These are phyloP conservation scores for Bacidia gigantensis DNA, from an alignment of 495 filamentous ascomycete genomes.

Conservation along the genomic window DNA sequence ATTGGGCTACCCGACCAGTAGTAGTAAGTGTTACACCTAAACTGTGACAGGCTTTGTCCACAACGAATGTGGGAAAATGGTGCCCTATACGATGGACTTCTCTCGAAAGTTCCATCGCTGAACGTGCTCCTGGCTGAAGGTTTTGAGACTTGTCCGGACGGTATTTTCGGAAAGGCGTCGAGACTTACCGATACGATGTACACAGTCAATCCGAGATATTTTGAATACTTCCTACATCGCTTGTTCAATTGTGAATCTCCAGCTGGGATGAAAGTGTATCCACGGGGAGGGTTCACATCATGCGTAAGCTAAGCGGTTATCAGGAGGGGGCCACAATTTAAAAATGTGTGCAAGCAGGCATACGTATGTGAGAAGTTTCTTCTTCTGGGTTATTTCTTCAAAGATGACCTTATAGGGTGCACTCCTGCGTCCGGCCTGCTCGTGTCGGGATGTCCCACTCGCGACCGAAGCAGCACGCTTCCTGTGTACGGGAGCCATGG, in stretches of 20 bases:
- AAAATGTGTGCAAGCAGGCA: slow-evolving; percentile 18
- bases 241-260: slow-evolving; percentile 64
- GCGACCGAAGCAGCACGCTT: slow-evolving; percentile 11
- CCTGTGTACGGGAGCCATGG: slow-evolving; percentile 2
- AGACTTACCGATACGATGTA: slow-evolving; percentile 61
- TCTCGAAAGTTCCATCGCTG: slow-evolving; percentile 38
- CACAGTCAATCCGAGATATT: slow-evolving; percentile 50
- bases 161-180: neutral
- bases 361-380: slow-evolving; percentile 44
- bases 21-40: slow-evolving; percentile 30
- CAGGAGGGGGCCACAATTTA: slow-evolving; percentile 8
- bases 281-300: slow-evolving; percentile 47
- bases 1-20: slow-evolving; percentile 29
- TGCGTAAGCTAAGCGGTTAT: slow-evolving; percentile 31
- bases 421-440: slow-evolving; percentile 23
- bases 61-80: slow-evolving; percentile 50
- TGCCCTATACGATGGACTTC: slow-evolving; percentile 71
- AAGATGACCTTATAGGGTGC: slow-evolving; percentile 43
- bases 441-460: slow-evolving; percentile 12
- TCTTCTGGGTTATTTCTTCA: slow-evolving; percentile 43
- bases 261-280: slow-evolving; percentile 72
- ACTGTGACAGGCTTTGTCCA: slow-evolving; percentile 39
- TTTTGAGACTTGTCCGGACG: neutral
- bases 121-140: slow-evolving; percentile 34
- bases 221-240: slow-evolving; percentile 66